These are phyloP conservation scores for Chernovozyma sophiae-reginae DNA, from an alignment of 1,139 yeast genomes.

Conservation along the genomic window DNA sequence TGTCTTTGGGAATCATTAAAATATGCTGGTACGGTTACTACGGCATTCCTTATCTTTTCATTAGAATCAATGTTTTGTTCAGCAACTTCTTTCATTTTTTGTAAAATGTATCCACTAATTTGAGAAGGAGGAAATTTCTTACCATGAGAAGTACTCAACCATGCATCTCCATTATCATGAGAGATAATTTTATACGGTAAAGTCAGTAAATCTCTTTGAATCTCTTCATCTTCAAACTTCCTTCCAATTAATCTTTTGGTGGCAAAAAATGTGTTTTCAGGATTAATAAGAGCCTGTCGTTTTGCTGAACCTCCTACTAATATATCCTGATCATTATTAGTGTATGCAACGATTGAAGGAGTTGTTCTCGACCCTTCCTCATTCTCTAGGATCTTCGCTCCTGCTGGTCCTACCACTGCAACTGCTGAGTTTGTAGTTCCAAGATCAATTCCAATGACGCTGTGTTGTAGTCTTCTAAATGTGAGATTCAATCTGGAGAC, in stretches of 20 bases:
- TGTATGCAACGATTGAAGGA: constrained; percentile 67
- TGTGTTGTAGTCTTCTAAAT: constrained; percentile 13
- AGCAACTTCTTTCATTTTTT: constrained; percentile 56
- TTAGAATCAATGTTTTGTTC: constrained; percentile 27
- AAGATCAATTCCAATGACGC: constrained; percentile 70
- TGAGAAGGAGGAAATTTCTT: constrained; percentile 50
- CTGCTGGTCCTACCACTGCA: constrained; percentile 51
- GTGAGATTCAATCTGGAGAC: not conserved
- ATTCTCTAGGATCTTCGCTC: constrained; percentile 59
- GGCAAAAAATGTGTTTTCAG: constrained; percentile 68
- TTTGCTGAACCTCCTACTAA: constrained; percentile 64
- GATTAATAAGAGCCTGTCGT: constrained; percentile 62
- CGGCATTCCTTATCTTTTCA: constrained; percentile 50
- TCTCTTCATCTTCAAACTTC: constrained; percentile 58
- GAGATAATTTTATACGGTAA: constrained; percentile 55
- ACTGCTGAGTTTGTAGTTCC: constrained; percentile 85
- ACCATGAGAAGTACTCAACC: constrained; percentile 42
- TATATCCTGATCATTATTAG: constrained; percentile 27
- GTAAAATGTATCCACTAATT: constrained; percentile 48
- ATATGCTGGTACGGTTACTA: constrained; percentile 78
- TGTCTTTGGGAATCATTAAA: constrained; percentile 76
- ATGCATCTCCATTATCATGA: constrained; percentile 59
- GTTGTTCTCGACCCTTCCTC: constrained; percentile 67
- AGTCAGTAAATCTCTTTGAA: constrained; percentile 53
- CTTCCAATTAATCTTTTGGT: constrained; percentile 74